Evolutionary conservation across 2,329 filamentous ascomycete species (phyloP).

Genomic region (Fusarium sp.): DNA sequence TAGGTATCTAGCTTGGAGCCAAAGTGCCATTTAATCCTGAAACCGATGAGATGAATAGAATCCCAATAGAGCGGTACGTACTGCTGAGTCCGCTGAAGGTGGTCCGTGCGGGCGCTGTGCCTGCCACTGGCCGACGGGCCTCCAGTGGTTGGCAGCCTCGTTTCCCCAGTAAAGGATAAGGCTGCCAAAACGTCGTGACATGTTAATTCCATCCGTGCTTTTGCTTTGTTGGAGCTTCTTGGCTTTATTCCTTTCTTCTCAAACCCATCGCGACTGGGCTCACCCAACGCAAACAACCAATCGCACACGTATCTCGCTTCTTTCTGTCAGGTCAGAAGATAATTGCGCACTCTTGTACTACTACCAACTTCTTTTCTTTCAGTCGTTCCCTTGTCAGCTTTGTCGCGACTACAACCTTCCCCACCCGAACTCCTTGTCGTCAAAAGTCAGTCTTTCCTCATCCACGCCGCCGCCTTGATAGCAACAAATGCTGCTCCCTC

Average conservation of each 20-base stretch:
- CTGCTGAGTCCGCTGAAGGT: background rate
- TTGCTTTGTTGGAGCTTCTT: conserved; percentile 30
- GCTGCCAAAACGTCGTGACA: conserved; percentile 41
- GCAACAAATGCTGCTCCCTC: conserved; percentile 19
- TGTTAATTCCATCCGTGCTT: conserved; percentile 10
- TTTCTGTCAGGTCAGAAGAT: background rate
- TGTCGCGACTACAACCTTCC: conserved; percentile 25
- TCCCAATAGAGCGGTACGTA: conserved; percentile 13
- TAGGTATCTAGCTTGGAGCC: background rate
- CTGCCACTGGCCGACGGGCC: background rate
- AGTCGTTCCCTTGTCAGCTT: conserved; percentile 37
- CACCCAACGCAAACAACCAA: conserved; percentile 11
- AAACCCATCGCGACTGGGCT: conserved; percentile 39
- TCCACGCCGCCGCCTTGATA: conserved; percentile 32
- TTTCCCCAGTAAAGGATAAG: conserved; percentile 40
- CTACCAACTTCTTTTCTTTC: conserved; percentile 23
- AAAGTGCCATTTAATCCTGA: background rate
- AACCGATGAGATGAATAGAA: background rate
- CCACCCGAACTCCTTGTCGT: conserved; percentile 39
- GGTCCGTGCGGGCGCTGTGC: conserved; percentile 29
- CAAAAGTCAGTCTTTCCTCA: conserved; percentile 40
- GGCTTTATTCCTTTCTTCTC: conserved; percentile 21
- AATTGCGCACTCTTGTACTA: background rate
- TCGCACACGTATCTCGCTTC: conserved; percentile 10
- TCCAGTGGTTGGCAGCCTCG: conserved; percentile 35